A percentile compares a stretch with the other conserved stretches of the same genome.
These are phyloP conservation scores for Nematocida displodere DNA, from an alignment of 371 early-diverging fungal genomes.

Conservation along the genomic window DNA sequence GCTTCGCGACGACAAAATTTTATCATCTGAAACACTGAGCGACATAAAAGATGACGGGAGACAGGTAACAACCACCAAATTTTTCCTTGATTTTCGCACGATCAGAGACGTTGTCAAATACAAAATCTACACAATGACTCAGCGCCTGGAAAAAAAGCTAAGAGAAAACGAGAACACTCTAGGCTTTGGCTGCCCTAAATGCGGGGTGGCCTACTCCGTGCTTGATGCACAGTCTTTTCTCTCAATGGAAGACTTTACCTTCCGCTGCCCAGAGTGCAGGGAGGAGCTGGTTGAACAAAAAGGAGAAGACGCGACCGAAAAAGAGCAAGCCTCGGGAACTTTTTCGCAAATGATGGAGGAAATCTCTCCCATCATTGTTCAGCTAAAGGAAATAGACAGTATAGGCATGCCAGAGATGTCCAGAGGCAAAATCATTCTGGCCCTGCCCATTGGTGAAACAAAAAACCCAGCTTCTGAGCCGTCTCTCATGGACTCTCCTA, in stretches of 20 bases:
- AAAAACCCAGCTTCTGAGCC: not conserved
- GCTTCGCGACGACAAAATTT: slow-evolving; percentile 64
- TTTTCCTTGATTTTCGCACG: slow-evolving; percentile 63
- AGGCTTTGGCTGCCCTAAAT: slow-evolving; percentile 57
- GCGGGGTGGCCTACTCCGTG: slow-evolving; percentile 58
- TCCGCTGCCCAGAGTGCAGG: slow-evolving; percentile 63
- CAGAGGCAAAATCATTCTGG: slow-evolving; percentile 58
- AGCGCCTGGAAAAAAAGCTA: slow-evolving; percentile 58
- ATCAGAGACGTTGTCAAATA: slow-evolving; percentile 65
- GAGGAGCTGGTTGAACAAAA: slow-evolving; percentile 62
- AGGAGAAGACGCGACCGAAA: slow-evolving; percentile 19
- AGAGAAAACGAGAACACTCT: slow-evolving; percentile 40
- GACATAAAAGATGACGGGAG: slow-evolving; percentile 58
- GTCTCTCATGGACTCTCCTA: not conserved
- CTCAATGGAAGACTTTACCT: slow-evolving; percentile 54
- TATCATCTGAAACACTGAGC: slow-evolving; percentile 62
- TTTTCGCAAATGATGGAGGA: slow-evolving; percentile 56
- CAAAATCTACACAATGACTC: slow-evolving; percentile 66
- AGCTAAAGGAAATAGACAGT: slow-evolving; percentile 63
- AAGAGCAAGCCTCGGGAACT: slow-evolving; percentile 12
- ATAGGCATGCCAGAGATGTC: slow-evolving; percentile 59
- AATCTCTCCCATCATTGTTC: slow-evolving; percentile 53
- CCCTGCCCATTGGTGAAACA: slow-evolving; percentile 44
- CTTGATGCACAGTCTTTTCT: slow-evolving; percentile 63
- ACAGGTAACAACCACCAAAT: slow-evolving; percentile 56